Evolutionary conservation across 345 rosid genomes (phyloP).

Genomic region (Ceriops decandra): DNA sequence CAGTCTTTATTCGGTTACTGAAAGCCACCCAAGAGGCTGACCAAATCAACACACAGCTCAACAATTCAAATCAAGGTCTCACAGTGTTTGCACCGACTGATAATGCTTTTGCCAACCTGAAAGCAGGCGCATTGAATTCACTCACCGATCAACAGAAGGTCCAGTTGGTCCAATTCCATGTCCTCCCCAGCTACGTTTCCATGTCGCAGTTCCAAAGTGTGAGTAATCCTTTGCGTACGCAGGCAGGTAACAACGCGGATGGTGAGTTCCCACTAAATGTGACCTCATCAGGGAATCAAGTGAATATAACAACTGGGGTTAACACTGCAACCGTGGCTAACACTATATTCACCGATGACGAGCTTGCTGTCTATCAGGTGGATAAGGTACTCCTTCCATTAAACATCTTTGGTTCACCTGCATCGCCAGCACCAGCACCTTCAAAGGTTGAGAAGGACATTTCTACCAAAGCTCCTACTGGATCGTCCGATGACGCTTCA

Average conservation of each 20-base stretch:
- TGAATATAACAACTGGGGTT: conserved; percentile 76
- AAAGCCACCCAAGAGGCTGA: conserved; percentile 57
- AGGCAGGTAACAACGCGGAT: conserved; percentile 58
- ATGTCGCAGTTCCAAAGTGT: conserved; percentile 77
- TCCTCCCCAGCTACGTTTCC: conserved; percentile 57
- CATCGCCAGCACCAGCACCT: conserved; percentile 65
- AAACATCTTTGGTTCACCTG: conserved; percentile 52
- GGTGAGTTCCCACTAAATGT: conserved; percentile 67
- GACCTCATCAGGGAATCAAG: conserved; percentile 74
- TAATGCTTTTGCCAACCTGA: conserved; percentile 61
- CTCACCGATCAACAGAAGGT: conserved; percentile 65
- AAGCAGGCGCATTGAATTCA: conserved; percentile 63
- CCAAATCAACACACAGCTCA: conserved; percentile 75
- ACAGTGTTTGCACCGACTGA: conserved; percentile 83
- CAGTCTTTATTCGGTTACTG: conserved; percentile 55
- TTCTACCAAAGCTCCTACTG: conserved; percentile 42
- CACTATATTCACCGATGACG: conserved; percentile 46
- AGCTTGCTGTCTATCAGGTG: conserved; percentile 71
- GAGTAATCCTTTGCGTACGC: conserved; percentile 86
- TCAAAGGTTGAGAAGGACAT: conserved; percentile 41
- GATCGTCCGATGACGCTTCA: conserved; percentile 30
- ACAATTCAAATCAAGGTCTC: conserved; percentile 63
- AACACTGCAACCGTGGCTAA: conserved; percentile 60
- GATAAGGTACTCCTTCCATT: conserved; percentile 73
- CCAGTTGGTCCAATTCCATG: conserved; percentile 74